Evolutionary conservation across 768 basidiomycete genomes (phyloP), one percentile per base, ranked within the genome.

Genomic region (Suillus weaverae): DNA sequence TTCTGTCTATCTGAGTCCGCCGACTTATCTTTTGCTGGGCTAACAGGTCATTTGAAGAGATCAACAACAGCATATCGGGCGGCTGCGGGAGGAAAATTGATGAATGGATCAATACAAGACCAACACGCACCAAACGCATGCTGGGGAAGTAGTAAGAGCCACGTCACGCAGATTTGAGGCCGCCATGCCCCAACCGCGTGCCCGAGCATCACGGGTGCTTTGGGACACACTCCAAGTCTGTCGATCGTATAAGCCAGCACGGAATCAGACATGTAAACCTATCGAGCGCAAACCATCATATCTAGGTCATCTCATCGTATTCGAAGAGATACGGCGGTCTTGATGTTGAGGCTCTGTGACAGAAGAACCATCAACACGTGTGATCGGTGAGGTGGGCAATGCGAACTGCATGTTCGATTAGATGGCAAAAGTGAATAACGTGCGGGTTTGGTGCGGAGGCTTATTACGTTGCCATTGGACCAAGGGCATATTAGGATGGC

Each of bases 31-130:
- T 59, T 59, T 59, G 3, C 26, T 30, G 56, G 9, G 16, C 22
- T 10, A 56, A 56, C 3, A 54, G 53, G 9, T 57, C 38, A 38
- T 57, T 3, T 57, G 56, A 26, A 38, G 56, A 57, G 38, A 59
- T 59, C 57, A 59, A 20, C 39, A 59, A 59, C 57, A 59, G 57
- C 39, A 59, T 59, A 59, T 59, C 57, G 57, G 57, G 55, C 16
- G 38, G 39, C 57, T 59, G 57, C 38, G 39, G 38, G 57, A 41
- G 18, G 6, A 59, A 18, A 59, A 41, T 57, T 39, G 26, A 59
- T 38, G 39, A 13, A 59, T 59, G 38, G 57, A 20, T 41, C 57
- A 41, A 30, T 30, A 30, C 57, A 59, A 41, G 38, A 41, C 57
- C 16, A 13, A 59, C 57, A 59, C 57, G 57, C 57, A 30, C 39